A percentile compares a stretch with the other conserved stretches of the same genome.
These are phyloP conservation scores for Sisymbrium altissimum DNA, from an alignment of 345 rosid species.

Conservation along the genomic window DNA sequence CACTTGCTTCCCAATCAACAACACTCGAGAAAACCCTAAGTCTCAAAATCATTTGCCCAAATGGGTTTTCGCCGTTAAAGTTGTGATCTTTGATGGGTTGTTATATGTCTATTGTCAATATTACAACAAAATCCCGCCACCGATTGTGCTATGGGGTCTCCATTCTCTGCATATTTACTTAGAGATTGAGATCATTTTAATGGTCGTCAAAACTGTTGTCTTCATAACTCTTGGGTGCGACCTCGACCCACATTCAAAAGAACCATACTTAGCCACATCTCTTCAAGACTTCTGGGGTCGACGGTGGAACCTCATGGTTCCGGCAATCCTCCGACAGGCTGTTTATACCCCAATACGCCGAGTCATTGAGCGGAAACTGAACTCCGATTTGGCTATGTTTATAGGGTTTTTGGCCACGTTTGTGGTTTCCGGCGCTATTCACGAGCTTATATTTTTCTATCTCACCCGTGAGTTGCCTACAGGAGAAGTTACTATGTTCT, in stretches of 20 bases:
- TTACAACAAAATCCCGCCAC: neutral
- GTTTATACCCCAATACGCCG: constrained; percentile 35
- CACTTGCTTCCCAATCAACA: constrained; percentile 40
- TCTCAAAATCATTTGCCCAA: constrained; percentile 11
- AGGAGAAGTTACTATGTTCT: constrained; percentile 39
- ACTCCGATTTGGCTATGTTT: neutral
- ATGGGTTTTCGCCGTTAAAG: constrained; percentile 33
- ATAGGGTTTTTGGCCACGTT: neutral
- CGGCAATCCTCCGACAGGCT: constrained; percentile 36
- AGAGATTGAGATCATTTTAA: constrained; percentile 34
- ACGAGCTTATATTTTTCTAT: constrained; percentile 30
- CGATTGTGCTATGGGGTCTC: neutral
- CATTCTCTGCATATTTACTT: constrained; percentile 33
- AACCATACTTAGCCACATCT: constrained; percentile 45
- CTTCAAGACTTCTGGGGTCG: constrained; percentile 55
- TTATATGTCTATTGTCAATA: neutral
- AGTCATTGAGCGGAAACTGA: neutral
- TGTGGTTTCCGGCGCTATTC: constrained; percentile 29
- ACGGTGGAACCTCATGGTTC: constrained; percentile 49
- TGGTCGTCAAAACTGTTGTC: constrained; percentile 10
- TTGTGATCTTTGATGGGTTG: constrained; percentile 19
- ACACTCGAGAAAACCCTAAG: constrained; percentile 27
- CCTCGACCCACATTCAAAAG: constrained; percentile 35
- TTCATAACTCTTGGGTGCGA: constrained; percentile 17
- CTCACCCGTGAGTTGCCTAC: constrained; percentile 29